Conservation (phyloP, 306 rosid species). For the Inga oerstediana region DNA sequence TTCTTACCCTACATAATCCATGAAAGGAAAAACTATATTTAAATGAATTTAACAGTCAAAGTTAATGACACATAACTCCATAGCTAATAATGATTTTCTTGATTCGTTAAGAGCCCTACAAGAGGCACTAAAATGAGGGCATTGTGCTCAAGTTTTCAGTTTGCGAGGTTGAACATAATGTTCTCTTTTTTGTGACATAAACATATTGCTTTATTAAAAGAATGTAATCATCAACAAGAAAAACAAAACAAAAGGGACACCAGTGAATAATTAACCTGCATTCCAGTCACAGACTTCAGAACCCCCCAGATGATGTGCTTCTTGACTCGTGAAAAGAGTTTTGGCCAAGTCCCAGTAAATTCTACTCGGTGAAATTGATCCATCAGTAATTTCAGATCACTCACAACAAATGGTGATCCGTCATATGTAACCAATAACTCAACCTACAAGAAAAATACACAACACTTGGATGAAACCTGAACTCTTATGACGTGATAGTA, state of each 20-base stretch:
- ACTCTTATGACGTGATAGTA: constrained; percentile 2
- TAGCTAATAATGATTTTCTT: constrained; percentile 20
- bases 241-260: constrained; percentile 22
- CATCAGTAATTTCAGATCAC: constrained; percentile 85
- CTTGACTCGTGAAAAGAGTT: constrained; percentile 91
- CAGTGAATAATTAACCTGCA: constrained; percentile 68
- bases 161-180: background rate
- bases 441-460: constrained; percentile 55
- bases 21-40: constrained; percentile 12
- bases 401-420: constrained; percentile 87
- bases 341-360: constrained; percentile 90
- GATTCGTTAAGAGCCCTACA: constrained; percentile 13
- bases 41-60: constrained; percentile 19
- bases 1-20: constrained; percentile 73
- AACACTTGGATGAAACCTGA: constrained; percentile 23
- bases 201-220: background rate
- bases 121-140: constrained; percentile 16
- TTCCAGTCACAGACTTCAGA: constrained; percentile 94
- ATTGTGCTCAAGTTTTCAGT: background rate
- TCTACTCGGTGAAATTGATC: constrained; percentile 92
- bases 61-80: constrained; percentile 21
- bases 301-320: constrained; percentile 99
- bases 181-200: background rate
- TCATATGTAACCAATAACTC: constrained; percentile 85
- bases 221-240: constrained; percentile 6